Evolutionary conservation across 192 early-diverging fungal species (phyloP).

Genomic region (Thoreauomyces humboldtii): DNA sequence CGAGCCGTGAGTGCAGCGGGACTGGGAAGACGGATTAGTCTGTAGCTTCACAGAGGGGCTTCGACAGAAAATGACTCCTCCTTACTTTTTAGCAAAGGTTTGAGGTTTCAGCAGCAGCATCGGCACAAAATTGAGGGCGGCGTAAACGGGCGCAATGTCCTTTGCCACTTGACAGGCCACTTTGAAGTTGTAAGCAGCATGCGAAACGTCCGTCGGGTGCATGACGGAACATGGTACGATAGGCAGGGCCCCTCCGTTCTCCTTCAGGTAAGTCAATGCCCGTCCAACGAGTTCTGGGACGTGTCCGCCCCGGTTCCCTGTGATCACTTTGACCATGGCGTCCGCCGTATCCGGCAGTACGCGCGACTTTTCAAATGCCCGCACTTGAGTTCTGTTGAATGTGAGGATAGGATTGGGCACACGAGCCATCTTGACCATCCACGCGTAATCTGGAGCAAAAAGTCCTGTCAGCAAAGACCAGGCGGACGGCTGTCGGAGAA

Average conservation of each 20-base stretch:
- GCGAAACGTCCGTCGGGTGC: conserved; percentile 30
- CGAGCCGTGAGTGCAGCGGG: neutral
- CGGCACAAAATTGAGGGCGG: conserved; percentile 72
- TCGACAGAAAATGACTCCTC: no score
- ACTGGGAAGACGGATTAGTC: neutral
- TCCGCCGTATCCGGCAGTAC: conserved; percentile 33
- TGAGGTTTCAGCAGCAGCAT: conserved; percentile 61
- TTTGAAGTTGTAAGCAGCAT: conserved; percentile 24
- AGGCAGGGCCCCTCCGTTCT: conserved; percentile 26
- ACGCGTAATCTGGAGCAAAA: conserved; percentile 26
- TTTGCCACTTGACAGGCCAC: conserved; percentile 34
- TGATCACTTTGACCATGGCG: no score
- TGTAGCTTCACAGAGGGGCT: no score
- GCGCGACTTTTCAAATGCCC: conserved; percentile 25
- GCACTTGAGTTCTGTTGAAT: conserved; percentile 55
- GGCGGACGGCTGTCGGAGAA: neutral
- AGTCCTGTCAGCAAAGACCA: neutral
- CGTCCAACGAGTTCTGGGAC: neutral
- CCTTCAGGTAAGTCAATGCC: conserved; percentile 14
- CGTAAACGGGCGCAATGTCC: conserved; percentile 61
- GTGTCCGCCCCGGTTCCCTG: no score
- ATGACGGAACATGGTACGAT: conserved; percentile 58
- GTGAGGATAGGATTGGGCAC: conserved; percentile 53
- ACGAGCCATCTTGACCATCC: conserved; percentile 62
- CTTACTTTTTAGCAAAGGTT: conserved; percentile 60